These are phyloP conservation scores for Arachnopeziza araneosa DNA, from an alignment of 2,329 filamentous ascomycete genomes.

Conservation along the genomic window DNA sequence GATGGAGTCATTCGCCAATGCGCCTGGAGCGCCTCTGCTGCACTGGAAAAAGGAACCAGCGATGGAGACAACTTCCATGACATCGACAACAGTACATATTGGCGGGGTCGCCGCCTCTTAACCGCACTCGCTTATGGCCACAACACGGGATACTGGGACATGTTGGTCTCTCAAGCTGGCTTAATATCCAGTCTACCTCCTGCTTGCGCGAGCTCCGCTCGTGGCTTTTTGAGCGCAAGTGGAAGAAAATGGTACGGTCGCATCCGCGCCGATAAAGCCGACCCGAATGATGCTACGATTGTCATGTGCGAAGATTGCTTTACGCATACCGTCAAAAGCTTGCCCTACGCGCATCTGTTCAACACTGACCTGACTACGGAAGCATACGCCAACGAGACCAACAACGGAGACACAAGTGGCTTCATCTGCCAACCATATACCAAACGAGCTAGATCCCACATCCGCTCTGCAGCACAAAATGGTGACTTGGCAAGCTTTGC, in stretches of 20 bases:
- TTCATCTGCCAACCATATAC: slow-evolving; percentile 10
- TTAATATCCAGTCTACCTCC: not conserved
- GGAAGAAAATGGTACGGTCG: slow-evolving; percentile 13
- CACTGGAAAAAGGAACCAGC: not conserved
- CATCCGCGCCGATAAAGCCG: not conserved
- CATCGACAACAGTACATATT: not conserved
- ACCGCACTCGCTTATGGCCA: not conserved
- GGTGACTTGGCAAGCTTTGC: slow-evolving; percentile 9
- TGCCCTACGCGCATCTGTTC: slow-evolving; percentile 1
- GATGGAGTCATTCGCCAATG: slow-evolving; percentile 8
- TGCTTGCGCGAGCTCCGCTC: slow-evolving; percentile 4
- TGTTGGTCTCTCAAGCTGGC: not conserved
- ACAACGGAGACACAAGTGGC: too few relatives aligned
- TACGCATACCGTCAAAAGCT: slow-evolving; percentile 3
- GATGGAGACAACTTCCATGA: not conserved
- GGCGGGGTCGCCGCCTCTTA: not conserved
- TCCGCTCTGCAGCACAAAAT: slow-evolving; percentile 4
- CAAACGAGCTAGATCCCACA: slow-evolving; percentile 1
- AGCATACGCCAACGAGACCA: slow-evolving; percentile 4
- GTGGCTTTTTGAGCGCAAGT: slow-evolving; percentile 6
- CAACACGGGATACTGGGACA: not conserved
- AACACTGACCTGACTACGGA: slow-evolving; percentile 8
- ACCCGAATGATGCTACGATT: slow-evolving; percentile 9
- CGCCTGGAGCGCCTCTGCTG: slow-evolving; percentile 6
- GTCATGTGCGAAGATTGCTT: slow-evolving; percentile 17